Evolutionary conservation across 441 rosid species (phyloP).

Genomic region (Populus tomentosa): DNA sequence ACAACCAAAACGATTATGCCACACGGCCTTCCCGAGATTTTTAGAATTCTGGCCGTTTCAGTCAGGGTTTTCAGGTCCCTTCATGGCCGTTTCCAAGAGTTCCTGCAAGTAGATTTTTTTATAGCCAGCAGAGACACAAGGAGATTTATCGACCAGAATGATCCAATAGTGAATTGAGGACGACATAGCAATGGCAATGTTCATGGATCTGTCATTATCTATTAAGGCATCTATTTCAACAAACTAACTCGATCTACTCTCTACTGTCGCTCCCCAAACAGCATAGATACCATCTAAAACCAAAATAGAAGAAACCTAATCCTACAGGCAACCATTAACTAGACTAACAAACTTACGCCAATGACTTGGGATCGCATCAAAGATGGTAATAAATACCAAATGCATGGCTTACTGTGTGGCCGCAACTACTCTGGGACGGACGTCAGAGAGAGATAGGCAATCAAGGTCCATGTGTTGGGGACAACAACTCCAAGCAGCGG

Average conservation of each 20-base stretch:
- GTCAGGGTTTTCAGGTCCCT: too few species aligned
- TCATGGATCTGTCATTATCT: constrained; percentile 17
- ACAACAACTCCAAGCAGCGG: neutral
- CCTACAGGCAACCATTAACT: neutral
- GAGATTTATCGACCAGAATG: neutral
- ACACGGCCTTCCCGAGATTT: neutral
- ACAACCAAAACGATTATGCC: too few species aligned
- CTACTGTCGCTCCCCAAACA: constrained; percentile 10
- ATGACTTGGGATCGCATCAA: constrained; percentile 4
- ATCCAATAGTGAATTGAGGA: neutral
- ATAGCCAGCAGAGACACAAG: neutral
- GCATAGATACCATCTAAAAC: constrained; percentile 19
- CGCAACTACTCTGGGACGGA: neutral
- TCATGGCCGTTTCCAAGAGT: too few species aligned
- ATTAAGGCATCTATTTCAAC: constrained; percentile 21
- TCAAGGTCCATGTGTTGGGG: neutral
- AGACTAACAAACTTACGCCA: constrained; percentile 25
- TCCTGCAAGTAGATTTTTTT: neutral
- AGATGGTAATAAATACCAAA: constrained; percentile 12
- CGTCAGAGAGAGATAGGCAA: neutral
- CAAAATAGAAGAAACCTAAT: neutral
- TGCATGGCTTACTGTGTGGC: constrained; percentile 25
- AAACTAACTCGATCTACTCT: constrained; percentile 26
- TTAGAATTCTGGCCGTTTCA: too few species aligned
- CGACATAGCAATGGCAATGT: constrained; percentile 9